Evolutionary conservation across 441 rosid species (phyloP), one percentile per base, ranked within the genome.

Genomic region (Gossypium gossypioides): DNA sequence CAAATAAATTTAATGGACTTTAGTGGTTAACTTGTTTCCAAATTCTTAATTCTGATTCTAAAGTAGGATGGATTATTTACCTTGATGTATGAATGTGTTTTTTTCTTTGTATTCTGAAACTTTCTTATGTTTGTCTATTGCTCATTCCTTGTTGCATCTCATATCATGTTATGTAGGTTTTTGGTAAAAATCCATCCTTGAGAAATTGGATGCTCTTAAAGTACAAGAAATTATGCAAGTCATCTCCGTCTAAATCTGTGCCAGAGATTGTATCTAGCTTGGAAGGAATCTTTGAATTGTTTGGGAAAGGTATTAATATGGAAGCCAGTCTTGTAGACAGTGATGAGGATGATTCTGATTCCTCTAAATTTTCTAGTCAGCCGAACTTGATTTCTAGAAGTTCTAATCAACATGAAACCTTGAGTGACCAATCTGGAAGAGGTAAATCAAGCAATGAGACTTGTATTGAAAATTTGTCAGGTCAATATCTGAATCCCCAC

Each of bases 161-260:
- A 57, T 66, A 61, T 54, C 82, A 50, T 54, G 78, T 68, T 71
- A 40, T 85, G 79, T 86, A 95, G 99, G 89, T 86, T 75, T 81
- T 92, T 82, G 77, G 73, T 63, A 89, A 79, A 74, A 82, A 78
- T 69, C 81, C 82, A 58, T 87, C 91, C 62, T 70, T 91, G 80
- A 76, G 86, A 81, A 88, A 78, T 75, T 91, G 96, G 97, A 81
- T 90, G 76, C 79, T 81, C 78, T 71, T 78, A 61, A 87, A 85
- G 81, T 91, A 82, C 76, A 86, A 87, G 84, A 91, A 83, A 72
- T 72, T 85, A 16, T 75, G 81, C 68, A 83, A 72, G 75, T 70
- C 81, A 72, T 82, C 88, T 54, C 81, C 93, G 69, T 78, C 83
- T 80, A 72, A 76, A 76, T 86, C 74, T 76, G 61, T 74, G 72